Percentiles rank a stretch among this genome's conserved stretches.
Evolutionary conservation across 352 stramenopile genomes (phyloP).

Genomic region (Albugo laibachii): DNA sequence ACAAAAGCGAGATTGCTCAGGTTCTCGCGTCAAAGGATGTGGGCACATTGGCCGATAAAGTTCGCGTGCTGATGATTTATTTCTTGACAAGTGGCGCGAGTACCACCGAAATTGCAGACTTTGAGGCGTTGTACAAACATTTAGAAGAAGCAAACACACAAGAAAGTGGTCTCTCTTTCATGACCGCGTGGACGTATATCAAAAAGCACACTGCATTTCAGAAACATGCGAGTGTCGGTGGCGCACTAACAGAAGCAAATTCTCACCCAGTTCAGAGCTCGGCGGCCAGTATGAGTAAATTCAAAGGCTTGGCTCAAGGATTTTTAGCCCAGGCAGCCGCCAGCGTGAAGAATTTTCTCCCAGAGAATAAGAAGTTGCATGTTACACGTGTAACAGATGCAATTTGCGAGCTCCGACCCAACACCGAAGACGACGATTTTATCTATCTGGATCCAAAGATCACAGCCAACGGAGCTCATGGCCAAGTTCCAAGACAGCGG

Average conservation of each 20-base stretch:
- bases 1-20: conserved; percentile 50
- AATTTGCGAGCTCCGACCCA: conserved; percentile 61
- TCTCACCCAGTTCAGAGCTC: conserved; percentile 4
- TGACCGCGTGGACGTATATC: conserved; percentile 52
- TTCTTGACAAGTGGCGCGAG: conserved; percentile 58
- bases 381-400: conserved; percentile 60
- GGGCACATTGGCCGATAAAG: conserved; percentile 55
- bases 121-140: conserved; percentile 52
- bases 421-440: conserved; percentile 67
- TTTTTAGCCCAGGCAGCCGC: conserved; percentile 60
- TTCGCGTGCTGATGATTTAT: conserved; percentile 77
- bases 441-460: conserved; percentile 80
- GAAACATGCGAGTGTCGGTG: conserved; percentile 45
- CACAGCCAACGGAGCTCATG: conserved; percentile 18
- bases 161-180: conserved; percentile 9
- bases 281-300: conserved; percentile 34
- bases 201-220: conserved; percentile 71
- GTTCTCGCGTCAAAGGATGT: conserved; percentile 38
- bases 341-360: conserved; percentile 75
- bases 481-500: conserved; percentile 48
- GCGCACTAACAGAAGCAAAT: conserved; percentile 13
- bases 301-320: conserved; percentile 65
- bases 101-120: conserved; percentile 44
- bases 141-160: conserved; percentile 16
- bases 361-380: conserved; percentile 76